phyloP scores from a whole-genome alignment of 169 alveolate genomes.

The Plasmodium inui region DNA sequence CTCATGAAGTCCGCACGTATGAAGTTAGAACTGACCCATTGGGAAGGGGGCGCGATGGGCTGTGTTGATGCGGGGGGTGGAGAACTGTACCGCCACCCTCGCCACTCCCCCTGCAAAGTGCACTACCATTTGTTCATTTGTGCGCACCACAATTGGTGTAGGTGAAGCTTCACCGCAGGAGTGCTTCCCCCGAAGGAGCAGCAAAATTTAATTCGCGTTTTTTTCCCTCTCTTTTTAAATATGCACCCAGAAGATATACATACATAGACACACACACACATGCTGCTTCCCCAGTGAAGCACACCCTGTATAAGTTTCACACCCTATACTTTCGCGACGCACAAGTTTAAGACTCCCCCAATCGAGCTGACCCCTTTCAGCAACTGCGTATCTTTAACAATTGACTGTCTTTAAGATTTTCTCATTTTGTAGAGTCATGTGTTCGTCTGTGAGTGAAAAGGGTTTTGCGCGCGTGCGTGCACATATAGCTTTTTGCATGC shows the following conservation, averaged over 20 bases:
- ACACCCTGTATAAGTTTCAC: background rate
- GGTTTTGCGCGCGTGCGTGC: background rate
- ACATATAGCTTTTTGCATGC: background rate
- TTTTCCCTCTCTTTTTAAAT: background rate
- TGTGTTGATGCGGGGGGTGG: background rate
- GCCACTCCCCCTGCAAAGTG: background rate
- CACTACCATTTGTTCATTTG: slow-evolving; percentile 2
- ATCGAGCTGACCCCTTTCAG: background rate
- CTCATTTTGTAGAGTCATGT: background rate
- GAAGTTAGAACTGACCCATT: background rate
- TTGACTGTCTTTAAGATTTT: background rate
- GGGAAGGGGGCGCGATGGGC: background rate
- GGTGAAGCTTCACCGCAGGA: background rate
- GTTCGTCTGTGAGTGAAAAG: background rate
- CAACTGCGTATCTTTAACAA: slow-evolving; percentile 20
- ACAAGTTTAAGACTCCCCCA: background rate
- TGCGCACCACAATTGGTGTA: background rate
- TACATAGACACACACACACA: background rate
- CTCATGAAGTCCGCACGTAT: background rate
- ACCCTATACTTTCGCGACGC: background rate
- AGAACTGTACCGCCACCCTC: background rate
- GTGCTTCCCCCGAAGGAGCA: background rate
- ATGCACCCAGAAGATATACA: background rate
- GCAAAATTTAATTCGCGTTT: background rate
- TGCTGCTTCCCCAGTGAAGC: background rate